phyloP scores from a whole-genome alignment of 805 yeast genomes.

The Candida pini region DNA sequence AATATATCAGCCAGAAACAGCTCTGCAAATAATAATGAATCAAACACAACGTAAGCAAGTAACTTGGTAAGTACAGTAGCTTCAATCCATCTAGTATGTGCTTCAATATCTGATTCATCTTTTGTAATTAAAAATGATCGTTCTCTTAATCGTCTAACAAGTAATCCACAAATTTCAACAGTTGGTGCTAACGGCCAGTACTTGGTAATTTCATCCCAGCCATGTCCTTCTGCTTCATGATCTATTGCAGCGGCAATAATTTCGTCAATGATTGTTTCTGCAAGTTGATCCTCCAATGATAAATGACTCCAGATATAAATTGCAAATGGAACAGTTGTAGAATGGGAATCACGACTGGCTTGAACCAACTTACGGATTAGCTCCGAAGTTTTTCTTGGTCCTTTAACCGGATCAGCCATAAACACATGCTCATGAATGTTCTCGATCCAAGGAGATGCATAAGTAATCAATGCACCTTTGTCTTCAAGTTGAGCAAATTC shows the following conservation, averaged over 20 bases:
- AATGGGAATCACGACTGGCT: slow-evolving; percentile 45
- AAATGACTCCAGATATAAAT: slow-evolving; percentile 64
- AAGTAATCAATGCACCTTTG: slow-evolving; percentile 38
- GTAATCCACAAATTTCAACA: slow-evolving; percentile 62
- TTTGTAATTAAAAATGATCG: slow-evolving; percentile 46
- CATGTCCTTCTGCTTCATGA: slow-evolving; percentile 67
- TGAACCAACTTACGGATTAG: slow-evolving; percentile 58
- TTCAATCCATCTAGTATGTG: slow-evolving; percentile 63
- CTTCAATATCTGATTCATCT: slow-evolving; percentile 39
- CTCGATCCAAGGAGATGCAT: slow-evolving; percentile 69
- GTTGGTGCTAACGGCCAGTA: slow-evolving; percentile 65
- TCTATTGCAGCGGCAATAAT: slow-evolving; percentile 69
- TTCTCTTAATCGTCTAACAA: slow-evolving; percentile 50
- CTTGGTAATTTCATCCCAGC: slow-evolving; percentile 58
- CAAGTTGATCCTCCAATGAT: slow-evolving; percentile 54
- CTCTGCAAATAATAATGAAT: slow-evolving; percentile 55
- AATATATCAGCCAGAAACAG: slow-evolving; percentile 67
- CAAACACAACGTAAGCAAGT: slow-evolving; percentile 63
- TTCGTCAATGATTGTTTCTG: slow-evolving; percentile 61
- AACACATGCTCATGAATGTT: slow-evolving; percentile 58
- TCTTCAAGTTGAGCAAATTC: slow-evolving; percentile 33
- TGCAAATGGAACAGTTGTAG: slow-evolving; percentile 47
- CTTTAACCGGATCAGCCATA: slow-evolving; percentile 47
- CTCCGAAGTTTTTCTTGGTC: slow-evolving; percentile 55
- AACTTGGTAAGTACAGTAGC: slow-evolving; percentile 61